Percentiles rank a stretch among this genome's conserved stretches.
Evolutionary conservation across 257 asterid genomes (phyloP).

Genomic region (Anisodus acutangulus): DNA sequence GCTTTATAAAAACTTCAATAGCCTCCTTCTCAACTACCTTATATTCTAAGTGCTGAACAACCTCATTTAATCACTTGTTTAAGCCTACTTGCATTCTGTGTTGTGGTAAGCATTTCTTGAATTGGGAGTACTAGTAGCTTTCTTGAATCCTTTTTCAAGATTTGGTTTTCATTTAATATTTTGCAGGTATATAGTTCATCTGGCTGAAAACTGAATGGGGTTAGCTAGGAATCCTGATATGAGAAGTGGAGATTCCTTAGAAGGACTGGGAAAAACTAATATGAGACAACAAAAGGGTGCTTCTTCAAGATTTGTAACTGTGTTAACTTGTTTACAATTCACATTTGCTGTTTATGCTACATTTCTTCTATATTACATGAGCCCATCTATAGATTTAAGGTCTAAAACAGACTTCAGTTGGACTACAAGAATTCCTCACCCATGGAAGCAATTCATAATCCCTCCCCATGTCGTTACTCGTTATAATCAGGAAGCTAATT

Average conservation of each 20-base stretch:
- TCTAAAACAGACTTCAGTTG: slow-evolving; percentile 75
- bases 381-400: slow-evolving; percentile 67
- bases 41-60: not conserved
- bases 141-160: not conserved
- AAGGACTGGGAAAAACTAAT: slow-evolving; percentile 68
- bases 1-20: slow-evolving; percentile 32
- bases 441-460: slow-evolving; percentile 62
- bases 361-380: slow-evolving; percentile 72
- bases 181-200: slow-evolving; percentile 9
- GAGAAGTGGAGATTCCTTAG: slow-evolving; percentile 72
- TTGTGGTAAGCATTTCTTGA: not conserved
- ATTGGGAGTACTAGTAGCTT: not conserved
- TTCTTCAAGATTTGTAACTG: slow-evolving; percentile 58
- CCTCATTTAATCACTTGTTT: not conserved
- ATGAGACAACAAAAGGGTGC: slow-evolving; percentile 47
- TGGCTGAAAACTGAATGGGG: slow-evolving; percentile 37
- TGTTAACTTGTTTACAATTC: slow-evolving; percentile 76
- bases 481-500: slow-evolving; percentile 45
- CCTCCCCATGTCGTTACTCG: slow-evolving; percentile 59
- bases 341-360: slow-evolving; percentile 88
- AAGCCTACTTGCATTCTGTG: not conserved
- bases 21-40: not conserved
- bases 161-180: not conserved
- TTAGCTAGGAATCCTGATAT: slow-evolving; percentile 40
- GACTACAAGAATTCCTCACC: slow-evolving; percentile 68